Evolutionary conservation across 768 basidiomycete species (phyloP).

Genomic region (Kwoniella mangroviensis): DNA sequence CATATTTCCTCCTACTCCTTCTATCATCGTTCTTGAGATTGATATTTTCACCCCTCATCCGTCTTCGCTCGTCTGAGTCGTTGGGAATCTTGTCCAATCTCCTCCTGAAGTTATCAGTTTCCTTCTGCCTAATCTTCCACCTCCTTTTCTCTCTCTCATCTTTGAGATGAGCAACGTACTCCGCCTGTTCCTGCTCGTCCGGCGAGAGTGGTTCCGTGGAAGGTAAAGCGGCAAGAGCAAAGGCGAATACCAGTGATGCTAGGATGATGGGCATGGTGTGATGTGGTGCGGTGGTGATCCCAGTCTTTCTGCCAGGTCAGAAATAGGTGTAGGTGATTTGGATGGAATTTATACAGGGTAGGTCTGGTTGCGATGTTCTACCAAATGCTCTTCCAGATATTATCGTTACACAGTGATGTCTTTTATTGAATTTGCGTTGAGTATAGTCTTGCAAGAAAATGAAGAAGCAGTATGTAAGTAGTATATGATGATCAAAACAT

Average conservation of each 20-base stretch:
- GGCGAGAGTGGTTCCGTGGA: conserved; percentile 19
- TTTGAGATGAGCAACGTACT: conserved; percentile 8
- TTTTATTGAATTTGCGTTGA: too few species aligned
- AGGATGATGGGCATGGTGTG: conserved; percentile 30
- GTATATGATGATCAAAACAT: too few species aligned
- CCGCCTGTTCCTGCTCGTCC: conserved; percentile 11
- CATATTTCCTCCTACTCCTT: not conserved
- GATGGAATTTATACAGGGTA: too few species aligned
- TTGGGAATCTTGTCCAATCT: too few species aligned
- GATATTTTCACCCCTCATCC: not conserved
- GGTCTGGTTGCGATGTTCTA: too few species aligned
- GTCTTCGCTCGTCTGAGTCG: too few species aligned
- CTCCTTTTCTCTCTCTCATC: conserved; percentile 12
- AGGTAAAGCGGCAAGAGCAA: conserved; percentile 27
- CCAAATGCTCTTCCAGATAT: too few species aligned
- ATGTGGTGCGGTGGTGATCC: not conserved
- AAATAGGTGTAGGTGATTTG: too few species aligned
- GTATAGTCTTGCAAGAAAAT: too few species aligned
- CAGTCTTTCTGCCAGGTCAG: not conserved
- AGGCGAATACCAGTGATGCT: conserved; percentile 32
- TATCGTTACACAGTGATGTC: too few species aligned
- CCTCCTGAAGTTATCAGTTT: not conserved
- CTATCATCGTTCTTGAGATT: too few species aligned
- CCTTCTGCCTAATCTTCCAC: not conserved
- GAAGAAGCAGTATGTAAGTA: too few species aligned